Conservation (phyloP, 345 rosid species). For the Luvunga scandens region DNA sequence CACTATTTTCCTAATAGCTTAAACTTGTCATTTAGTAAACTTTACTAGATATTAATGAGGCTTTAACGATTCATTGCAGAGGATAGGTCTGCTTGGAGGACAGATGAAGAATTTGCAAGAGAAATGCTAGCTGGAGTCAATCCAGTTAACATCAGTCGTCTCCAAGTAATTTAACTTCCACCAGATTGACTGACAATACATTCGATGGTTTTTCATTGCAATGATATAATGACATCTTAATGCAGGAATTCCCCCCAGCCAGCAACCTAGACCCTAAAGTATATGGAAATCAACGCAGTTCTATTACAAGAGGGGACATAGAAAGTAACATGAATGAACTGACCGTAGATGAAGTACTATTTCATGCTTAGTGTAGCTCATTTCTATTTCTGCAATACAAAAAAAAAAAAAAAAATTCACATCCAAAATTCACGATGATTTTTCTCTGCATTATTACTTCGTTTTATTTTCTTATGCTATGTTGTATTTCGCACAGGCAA, state of each 20-base stretch:
- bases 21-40: not conserved
- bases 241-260: slow-evolving; percentile 75
- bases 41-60: not conserved
- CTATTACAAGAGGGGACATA: slow-evolving; percentile 49
- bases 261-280: slow-evolving; percentile 56
- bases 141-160: slow-evolving; percentile 54
- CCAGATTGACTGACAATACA: not conserved
- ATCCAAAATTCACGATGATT: not conserved
- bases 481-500: slow-evolving; percentile 43
- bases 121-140: slow-evolving; percentile 77
- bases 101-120: slow-evolving; percentile 67
- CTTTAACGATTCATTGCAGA: slow-evolving; percentile 27
- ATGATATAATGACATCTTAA: not conserved
- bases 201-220: not conserved
- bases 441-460: not conserved
- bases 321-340: slow-evolving; percentile 64
- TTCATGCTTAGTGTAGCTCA: not conserved
- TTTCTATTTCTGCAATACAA: not conserved
- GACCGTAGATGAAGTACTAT: slow-evolving; percentile 47
- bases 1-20: not conserved
- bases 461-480: slow-evolving; percentile 2
- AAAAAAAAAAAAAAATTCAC: not conserved
- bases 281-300: slow-evolving; percentile 69
- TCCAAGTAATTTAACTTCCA: slow-evolving; percentile 30
- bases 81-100: slow-evolving; percentile 65